These are phyloP conservation scores for Pharus latifolius DNA, from an alignment of 176 grass and related monocot species.

Conservation along the genomic window DNA sequence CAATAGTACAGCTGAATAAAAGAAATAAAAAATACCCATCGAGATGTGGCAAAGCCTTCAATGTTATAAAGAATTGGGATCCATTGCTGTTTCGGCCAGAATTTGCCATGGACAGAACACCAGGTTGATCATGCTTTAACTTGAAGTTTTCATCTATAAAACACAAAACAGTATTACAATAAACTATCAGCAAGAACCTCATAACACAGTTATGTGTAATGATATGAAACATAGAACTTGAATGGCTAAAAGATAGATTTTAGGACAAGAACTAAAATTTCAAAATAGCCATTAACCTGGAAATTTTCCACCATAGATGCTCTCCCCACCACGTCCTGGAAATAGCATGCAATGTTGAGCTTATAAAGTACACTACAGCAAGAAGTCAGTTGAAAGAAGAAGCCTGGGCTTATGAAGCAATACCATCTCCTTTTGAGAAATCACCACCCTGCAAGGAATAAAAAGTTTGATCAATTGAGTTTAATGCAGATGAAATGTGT, in stretches of 20 bases:
- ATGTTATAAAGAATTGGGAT: conserved; percentile 68
- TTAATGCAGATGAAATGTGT: neutral
- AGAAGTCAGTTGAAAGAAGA: conserved; percentile 80
- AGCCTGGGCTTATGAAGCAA: conserved; percentile 66
- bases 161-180: neutral
- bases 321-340: conserved; percentile 85
- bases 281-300: conserved; percentile 31
- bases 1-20: neutral
- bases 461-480: conserved; percentile 2
- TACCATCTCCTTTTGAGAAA: conserved; percentile 81
- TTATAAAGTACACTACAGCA: conserved; percentile 58
- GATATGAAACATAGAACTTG: neutral
- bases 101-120: conserved; percentile 71
- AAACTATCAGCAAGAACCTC: conserved; percentile 8
- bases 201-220: neutral
- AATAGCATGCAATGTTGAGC: conserved; percentile 64
- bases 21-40: conserved; percentile 46
- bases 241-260: neutral
- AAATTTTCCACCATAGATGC: conserved; percentile 83
- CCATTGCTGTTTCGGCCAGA: conserved; percentile 46
- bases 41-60: conserved; percentile 46
- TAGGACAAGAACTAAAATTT: neutral
- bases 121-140: conserved; percentile 55
- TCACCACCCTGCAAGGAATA: conserved; percentile 63
- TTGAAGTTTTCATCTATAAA: conserved; percentile 70